These are phyloP conservation scores for Coprinellus micaceus DNA, from an alignment of 768 basidiomycete genomes.

Conservation along the genomic window DNA sequence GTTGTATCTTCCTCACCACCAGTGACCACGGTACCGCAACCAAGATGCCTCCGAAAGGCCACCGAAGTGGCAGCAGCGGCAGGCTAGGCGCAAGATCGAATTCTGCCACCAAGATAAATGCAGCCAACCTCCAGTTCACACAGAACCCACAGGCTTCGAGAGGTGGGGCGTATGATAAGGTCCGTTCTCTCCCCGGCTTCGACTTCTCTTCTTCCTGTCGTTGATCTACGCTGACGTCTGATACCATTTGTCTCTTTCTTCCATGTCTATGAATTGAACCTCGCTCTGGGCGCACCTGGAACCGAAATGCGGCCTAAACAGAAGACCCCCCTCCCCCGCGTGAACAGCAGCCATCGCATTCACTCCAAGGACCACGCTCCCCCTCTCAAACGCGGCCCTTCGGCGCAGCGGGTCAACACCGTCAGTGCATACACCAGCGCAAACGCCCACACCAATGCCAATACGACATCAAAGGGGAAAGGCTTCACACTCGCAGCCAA, in stretches of 20 bases:
- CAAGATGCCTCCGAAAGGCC: conserved; percentile 48
- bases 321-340: conserved; percentile 29
- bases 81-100: conserved; percentile 61
- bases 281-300: too few relatives aligned
- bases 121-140: conserved; percentile 66
- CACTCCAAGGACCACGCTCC: conserved; percentile 31
- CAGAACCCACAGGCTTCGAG: conserved; percentile 60
- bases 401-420: conserved; percentile 24
- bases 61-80: conserved; percentile 42
- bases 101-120: conserved; percentile 55
- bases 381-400: conserved; percentile 16
- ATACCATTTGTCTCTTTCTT: too few relatives aligned
- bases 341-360: conserved; percentile 33
- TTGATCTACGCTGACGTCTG: conserved; percentile 19
- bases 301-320: too few relatives aligned
- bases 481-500: conserved; percentile 58
- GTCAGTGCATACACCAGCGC: too few relatives aligned
- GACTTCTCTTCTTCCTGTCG: conserved; percentile 14
- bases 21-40: not conserved
- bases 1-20: not conserved
- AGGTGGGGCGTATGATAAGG: too few relatives aligned
- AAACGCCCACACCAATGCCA: too few relatives aligned
- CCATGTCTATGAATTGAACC: too few relatives aligned
- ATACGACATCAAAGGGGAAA: too few relatives aligned
- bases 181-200: conserved; percentile 28